Conservation (phyloP, 1,284 basidiomycete species). For the Xerocomus amazonicus region DNA sequence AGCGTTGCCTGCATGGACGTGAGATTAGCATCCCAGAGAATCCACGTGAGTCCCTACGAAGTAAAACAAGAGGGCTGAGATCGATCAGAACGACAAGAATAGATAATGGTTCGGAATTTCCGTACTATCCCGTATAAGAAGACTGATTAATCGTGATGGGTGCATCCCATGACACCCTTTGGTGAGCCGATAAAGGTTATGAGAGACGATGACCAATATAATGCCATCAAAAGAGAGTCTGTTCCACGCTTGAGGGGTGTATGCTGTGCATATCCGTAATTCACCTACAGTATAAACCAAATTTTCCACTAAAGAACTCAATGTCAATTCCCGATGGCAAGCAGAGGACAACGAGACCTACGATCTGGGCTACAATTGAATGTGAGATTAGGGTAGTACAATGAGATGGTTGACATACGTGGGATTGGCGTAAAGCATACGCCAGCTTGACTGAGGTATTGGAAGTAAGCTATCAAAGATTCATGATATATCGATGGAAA, state of each 20-base stretch:
- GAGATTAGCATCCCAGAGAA: neutral
- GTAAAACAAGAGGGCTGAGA: conserved; percentile 20
- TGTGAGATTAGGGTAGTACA: neutral
- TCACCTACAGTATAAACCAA: conserved; percentile 14
- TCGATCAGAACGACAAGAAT: neutral
- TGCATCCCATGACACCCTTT: neutral
- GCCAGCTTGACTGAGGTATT: conserved; percentile 11
- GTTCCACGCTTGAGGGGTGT: neutral
- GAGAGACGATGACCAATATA: conserved; percentile 6
- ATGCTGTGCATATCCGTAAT: neutral
- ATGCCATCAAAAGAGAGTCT: conserved; percentile 19
- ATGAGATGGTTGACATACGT: conserved; percentile 10
- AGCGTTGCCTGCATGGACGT: conserved; percentile 10
- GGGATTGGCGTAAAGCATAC: conserved; percentile 8
- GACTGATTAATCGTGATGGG: conserved; percentile 10
- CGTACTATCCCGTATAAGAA: conserved; percentile 24
- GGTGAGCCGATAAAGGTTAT: conserved; percentile 5
- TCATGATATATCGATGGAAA: neutral
- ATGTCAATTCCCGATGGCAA: neutral
- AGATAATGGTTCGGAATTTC: neutral
- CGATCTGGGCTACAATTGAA: conserved; percentile 7
- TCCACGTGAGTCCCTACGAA: conserved; percentile 4
- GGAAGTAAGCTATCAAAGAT: neutral
- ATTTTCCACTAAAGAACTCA: conserved; percentile 14
- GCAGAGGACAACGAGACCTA: conserved; percentile 5